phyloP scores from a whole-genome alignment of 352 stramenopile genomes.

The Pythium biforme region DNA sequence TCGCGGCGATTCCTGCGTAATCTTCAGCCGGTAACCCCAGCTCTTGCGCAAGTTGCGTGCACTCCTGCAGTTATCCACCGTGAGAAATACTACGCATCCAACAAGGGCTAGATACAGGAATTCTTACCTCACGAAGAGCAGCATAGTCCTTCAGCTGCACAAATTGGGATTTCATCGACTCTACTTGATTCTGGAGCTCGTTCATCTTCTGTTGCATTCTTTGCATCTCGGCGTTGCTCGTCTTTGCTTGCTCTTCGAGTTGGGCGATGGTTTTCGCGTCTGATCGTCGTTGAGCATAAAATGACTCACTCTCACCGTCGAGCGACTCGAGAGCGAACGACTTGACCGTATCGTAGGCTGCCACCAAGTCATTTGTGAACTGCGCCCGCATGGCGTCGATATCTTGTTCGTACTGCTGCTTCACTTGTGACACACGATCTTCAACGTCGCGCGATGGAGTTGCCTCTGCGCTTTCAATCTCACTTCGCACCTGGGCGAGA shows the following conservation, averaged over 20 bases:
- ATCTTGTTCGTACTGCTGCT: conserved; percentile 11
- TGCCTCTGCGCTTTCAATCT: background rate
- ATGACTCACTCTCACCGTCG: conserved; percentile 3
- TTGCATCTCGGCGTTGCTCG: background rate
- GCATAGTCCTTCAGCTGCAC: conserved; percentile 16
- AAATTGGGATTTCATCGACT: conserved; percentile 21
- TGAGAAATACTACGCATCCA: background rate
- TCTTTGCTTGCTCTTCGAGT: conserved; percentile 3
- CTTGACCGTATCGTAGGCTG: conserved; percentile 12
- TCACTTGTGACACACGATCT: background rate
- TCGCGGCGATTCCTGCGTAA: conserved; percentile 10
- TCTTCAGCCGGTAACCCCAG: conserved; percentile 7
- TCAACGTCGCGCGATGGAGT: background rate
- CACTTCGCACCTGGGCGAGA: background rate
- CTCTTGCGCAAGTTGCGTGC: conserved; percentile 11
- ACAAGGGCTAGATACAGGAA: background rate
- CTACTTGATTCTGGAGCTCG: conserved; percentile 6
- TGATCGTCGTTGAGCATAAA: conserved; percentile 7
- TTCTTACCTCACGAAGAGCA: conserved; percentile 9
- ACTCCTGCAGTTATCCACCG: conserved; percentile 1
- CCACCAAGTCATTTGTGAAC: conserved; percentile 10
- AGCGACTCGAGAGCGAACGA: conserved; percentile 17
- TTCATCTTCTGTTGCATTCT: conserved; percentile 4
- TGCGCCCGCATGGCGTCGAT: background rate
- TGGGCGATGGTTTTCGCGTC: conserved; percentile 11